Evolutionary conservation across 2,329 filamentous ascomycete species (phyloP).

Genomic region (Didymella segeticola): DNA sequence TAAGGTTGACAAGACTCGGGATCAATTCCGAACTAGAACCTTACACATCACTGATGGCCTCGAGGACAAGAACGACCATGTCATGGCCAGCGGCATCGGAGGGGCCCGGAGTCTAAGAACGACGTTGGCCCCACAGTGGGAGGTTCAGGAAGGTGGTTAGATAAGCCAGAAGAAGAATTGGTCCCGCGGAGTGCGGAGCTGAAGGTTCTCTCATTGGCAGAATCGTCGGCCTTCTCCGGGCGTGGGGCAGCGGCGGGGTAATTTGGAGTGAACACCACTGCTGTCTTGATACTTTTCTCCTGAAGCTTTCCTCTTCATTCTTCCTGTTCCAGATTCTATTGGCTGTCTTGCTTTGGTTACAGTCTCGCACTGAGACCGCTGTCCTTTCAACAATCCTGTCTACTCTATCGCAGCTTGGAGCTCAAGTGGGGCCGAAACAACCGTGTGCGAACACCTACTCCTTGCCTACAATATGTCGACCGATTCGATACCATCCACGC

Average conservation of each 20-base stretch:
- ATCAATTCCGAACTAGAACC: neutral
- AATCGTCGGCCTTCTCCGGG: conserved; percentile 12
- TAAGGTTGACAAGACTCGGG: no score
- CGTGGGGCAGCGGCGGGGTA: conserved; percentile 16
- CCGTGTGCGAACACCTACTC: neutral
- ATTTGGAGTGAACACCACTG: neutral
- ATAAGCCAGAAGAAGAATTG: conserved; percentile 4
- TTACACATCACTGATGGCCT: neutral
- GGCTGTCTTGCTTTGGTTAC: neutral
- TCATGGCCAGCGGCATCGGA: neutral
- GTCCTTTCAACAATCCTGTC: no score
- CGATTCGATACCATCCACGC: conserved; percentile 37
- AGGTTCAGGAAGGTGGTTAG: conserved; percentile 16
- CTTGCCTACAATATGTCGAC: neutral
- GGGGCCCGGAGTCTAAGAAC: neutral
- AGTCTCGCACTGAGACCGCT: neutral
- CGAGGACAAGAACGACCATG: neutral
- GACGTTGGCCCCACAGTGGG: neutral
- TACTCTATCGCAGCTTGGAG: neutral
- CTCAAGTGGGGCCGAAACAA: neutral
- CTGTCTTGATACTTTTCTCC: neutral
- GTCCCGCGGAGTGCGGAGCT: conserved; percentile 9
- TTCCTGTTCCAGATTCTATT: neutral
- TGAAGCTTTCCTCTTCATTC: neutral
- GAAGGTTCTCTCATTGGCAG: conserved; percentile 8